A percentile compares a stretch with the other conserved stretches of the same genome.
phyloP scores from a whole-genome alignment of 139 green algal genomes.

The Protoeuglena noctilucae region DNA sequence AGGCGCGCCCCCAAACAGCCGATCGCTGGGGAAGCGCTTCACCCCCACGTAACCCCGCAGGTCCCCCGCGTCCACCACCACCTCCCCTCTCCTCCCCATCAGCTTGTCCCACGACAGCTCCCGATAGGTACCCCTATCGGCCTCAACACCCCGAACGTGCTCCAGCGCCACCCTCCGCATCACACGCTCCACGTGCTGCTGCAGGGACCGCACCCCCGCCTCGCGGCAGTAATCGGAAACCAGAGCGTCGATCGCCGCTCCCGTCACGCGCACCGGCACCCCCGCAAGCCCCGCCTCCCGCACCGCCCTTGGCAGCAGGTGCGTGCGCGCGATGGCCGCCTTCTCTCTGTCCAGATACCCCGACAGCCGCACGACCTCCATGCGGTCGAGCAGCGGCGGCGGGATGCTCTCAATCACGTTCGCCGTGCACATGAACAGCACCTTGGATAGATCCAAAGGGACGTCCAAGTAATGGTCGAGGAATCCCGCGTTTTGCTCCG shows the following conservation, averaged over 20 bases:
- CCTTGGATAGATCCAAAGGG: constrained; percentile 82
- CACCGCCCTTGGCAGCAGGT: constrained; percentile 66
- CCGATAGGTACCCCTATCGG: too few species aligned
- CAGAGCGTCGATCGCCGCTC: constrained; percentile 54
- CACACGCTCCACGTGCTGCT: constrained; percentile 93
- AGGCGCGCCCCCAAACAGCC: constrained; percentile 6
- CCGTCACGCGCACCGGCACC: constrained; percentile 39
- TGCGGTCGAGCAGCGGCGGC: constrained; percentile 80
- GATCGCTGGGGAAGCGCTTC: constrained; percentile 72
- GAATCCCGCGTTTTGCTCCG: constrained; percentile 89
- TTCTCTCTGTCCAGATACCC: constrained; percentile 93
- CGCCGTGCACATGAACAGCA: constrained; percentile 92
- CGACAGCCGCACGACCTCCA: constrained; percentile 76
- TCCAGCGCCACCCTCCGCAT: constrained; percentile 83
- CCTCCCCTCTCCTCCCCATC: too few species aligned
- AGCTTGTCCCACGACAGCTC: too few species aligned
- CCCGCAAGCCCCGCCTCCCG: constrained; percentile 51
- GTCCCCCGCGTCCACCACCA: constrained; percentile 28
- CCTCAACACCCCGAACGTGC: constrained; percentile 21
- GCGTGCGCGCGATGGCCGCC: constrained; percentile 68
- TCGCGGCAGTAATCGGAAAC: constrained; percentile 74
- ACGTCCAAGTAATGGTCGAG: constrained; percentile 95
- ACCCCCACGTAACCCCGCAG: constrained; percentile 79
- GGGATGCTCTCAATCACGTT: constrained; percentile 94
- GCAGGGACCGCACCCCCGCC: constrained; percentile 89